phyloP scores from a whole-genome alignment of 306 rosid genomes.

The Boehmeria nivea region DNA sequence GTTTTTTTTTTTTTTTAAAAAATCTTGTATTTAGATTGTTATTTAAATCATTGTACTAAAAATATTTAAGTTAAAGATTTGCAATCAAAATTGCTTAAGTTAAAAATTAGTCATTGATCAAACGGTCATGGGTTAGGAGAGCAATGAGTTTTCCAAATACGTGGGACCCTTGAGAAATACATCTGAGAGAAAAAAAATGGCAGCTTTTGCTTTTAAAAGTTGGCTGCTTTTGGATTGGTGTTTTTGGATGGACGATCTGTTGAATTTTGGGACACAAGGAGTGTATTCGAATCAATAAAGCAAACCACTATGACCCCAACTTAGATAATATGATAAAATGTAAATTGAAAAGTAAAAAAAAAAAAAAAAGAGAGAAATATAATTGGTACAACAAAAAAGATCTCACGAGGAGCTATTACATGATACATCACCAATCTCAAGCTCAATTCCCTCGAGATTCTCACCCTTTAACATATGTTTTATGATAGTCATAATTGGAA shows the following conservation, averaged over 20 bases:
- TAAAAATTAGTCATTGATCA: neutral
- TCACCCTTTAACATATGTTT: slow-evolving; percentile 5
- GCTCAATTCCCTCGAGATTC: slow-evolving; percentile 50
- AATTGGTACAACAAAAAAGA: slow-evolving; percentile 44
- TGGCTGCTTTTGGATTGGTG: slow-evolving; percentile 44
- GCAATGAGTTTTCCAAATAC: neutral
- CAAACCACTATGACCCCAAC: slow-evolving; percentile 33
- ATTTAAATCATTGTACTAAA: too few relatives aligned
- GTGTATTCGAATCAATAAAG: too few relatives aligned
- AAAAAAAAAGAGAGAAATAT: slow-evolving; percentile 21
- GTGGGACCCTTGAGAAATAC: neutral
- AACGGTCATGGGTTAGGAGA: neutral
- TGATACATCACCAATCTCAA: slow-evolving; percentile 37
- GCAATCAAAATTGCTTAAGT: too few relatives aligned
- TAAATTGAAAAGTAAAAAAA: slow-evolving; percentile 4
- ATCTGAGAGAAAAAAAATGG: slow-evolving; percentile 23
- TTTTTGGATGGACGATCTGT: slow-evolving; percentile 30
- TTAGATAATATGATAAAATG: slow-evolving; percentile 16
- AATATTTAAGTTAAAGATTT: too few relatives aligned
- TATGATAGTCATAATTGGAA: slow-evolving; percentile 19
- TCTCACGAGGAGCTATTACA: slow-evolving; percentile 38
- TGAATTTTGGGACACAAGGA: too few relatives aligned
- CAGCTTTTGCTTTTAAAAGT: slow-evolving; percentile 66
- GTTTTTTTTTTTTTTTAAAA: too few relatives aligned
- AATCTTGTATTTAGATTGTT: too few relatives aligned